Conservation (phyloP, 1,284 basidiomycete species). For the Lentinus polychrous region DNA sequence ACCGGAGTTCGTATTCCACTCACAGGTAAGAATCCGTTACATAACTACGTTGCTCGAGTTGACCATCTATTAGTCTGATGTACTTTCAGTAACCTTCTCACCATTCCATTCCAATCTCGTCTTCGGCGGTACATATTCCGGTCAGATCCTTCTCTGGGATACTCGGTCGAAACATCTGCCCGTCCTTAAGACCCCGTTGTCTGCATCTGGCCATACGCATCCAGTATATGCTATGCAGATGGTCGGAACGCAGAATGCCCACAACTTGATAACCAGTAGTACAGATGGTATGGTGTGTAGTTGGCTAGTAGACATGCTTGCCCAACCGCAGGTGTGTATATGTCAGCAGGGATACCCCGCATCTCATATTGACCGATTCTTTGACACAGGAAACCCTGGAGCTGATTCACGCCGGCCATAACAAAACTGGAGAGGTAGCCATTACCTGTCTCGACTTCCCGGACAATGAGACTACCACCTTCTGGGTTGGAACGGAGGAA, state of each 20-base stretch:
- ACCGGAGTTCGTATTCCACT: constrained; percentile 97
- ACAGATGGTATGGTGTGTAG: constrained; percentile 96
- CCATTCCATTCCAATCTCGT: constrained; percentile 97
- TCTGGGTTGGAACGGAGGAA: constrained; percentile 97
- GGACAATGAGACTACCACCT: constrained; percentile 90
- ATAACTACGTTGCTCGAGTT: constrained; percentile 6
- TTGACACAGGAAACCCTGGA: constrained; percentile 80
- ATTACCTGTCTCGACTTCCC: constrained; percentile 92
- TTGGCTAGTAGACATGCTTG: constrained; percentile 98
- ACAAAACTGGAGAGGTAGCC: constrained; percentile 93
- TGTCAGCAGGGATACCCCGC: neutral
- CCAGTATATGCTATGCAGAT: constrained; percentile 97
- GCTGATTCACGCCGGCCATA: constrained; percentile 79
- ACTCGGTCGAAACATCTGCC: constrained; percentile 95
- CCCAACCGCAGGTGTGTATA: constrained; percentile 79
- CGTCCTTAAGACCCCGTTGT: constrained; percentile 93
- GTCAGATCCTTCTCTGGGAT: constrained; percentile 98
- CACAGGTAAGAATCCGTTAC: constrained; percentile 56
- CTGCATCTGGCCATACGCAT: constrained; percentile 93
- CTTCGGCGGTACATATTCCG: constrained; percentile 97
- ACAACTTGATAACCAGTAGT: constrained; percentile 91
- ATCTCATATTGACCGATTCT: neutral
- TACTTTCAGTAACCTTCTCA: constrained; percentile 92
- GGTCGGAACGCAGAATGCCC: constrained; percentile 97
- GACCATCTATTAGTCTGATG: constrained; percentile 69